Percentiles rank a stretch among this genome's conserved stretches.
Evolutionary conservation across 495 filamentous ascomycete species (phyloP).

Genomic region (Thermochaetoides thermophila): DNA sequence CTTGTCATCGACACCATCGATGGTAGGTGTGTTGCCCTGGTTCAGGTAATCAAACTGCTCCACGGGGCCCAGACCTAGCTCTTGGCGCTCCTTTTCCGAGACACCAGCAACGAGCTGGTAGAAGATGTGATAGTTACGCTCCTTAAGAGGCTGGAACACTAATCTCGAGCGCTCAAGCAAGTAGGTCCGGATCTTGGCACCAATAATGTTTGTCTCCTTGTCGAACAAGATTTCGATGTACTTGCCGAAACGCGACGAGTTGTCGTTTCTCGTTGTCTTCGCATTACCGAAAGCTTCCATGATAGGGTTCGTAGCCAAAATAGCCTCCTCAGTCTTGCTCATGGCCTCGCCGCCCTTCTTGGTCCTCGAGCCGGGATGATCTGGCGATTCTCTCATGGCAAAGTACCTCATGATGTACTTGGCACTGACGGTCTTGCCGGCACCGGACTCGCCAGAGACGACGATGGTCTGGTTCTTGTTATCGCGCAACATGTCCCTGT

Average conservation of each 20-base stretch:
- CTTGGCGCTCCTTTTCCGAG: constrained; percentile 66
- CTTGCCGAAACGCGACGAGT: constrained; percentile 97
- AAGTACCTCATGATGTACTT: constrained; percentile 99
- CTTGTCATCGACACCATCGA: constrained; percentile 92
- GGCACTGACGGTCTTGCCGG: constrained; percentile 96
- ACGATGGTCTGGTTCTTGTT: constrained; percentile 95
- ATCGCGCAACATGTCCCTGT: constrained; percentile 95
- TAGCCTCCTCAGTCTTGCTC: constrained; percentile 97
- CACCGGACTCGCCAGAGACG: constrained; percentile 95
- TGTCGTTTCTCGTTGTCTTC: constrained; percentile 97
- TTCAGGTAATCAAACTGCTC: constrained; percentile 95
- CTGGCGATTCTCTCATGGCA: constrained; percentile 89
- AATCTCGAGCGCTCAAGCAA: constrained; percentile 87
- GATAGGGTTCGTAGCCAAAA: constrained; percentile 94
- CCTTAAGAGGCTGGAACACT: constrained; percentile 96
- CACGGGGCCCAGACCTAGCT: constrained; percentile 59
- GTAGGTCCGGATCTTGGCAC: constrained; percentile 92
- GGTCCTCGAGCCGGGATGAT: constrained; percentile 63
- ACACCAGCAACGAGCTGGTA: constrained; percentile 95
- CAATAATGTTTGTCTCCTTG: constrained; percentile 87
- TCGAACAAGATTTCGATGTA: constrained; percentile 99
- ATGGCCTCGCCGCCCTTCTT: constrained; percentile 75
- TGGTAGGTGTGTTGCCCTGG: constrained; percentile 78
- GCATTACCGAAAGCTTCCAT: constrained; percentile 99
- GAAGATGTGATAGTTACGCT: constrained; percentile 98